A percentile compares a stretch with the other conserved stretches of the same genome.
phyloP scores from a whole-genome alignment of 164 flowering plant species.

The Vitis amurensis region DNA sequence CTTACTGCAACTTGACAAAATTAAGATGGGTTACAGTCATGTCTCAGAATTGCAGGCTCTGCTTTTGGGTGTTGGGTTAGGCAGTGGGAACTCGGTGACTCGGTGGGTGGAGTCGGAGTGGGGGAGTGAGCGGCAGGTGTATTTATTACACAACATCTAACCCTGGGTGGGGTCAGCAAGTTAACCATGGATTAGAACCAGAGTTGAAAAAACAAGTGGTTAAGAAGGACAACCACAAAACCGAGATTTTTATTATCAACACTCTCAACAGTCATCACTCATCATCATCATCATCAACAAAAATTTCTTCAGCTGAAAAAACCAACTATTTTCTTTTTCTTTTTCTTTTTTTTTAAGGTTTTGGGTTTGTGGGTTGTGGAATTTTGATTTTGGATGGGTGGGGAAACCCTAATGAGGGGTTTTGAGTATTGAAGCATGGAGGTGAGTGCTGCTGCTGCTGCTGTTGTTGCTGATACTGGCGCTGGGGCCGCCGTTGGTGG shows the following conservation, averaged over 20 bases:
- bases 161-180: slow-evolving; percentile 26
- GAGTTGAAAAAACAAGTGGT: slow-evolving; percentile 41
- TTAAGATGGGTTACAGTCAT: slow-evolving; percentile 22
- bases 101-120: too few species aligned
- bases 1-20: slow-evolving; percentile 21
- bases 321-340: too few species aligned
- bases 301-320: too few species aligned
- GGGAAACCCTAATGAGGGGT: too few species aligned
- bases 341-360: too few species aligned
- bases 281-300: slow-evolving; percentile 8
- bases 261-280: slow-evolving; percentile 39
- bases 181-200: slow-evolving; percentile 46
- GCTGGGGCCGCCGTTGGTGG: too few species aligned
- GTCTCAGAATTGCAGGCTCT: slow-evolving; percentile 10
- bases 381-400: too few species aligned
- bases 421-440: slow-evolving; percentile 34
- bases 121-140: not conserved
- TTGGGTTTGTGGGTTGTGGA: too few species aligned
- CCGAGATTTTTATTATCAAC: slow-evolving; percentile 44
- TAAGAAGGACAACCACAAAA: slow-evolving; percentile 47
- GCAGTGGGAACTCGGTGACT: too few species aligned
- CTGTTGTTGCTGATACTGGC: too few species aligned
- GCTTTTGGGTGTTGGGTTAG: not conserved
- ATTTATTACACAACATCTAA: slow-evolving; percentile 22
- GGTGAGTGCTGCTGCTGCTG: slow-evolving; percentile 9